These are phyloP conservation scores for Debaryomycetaceae sp. DNA, from an alignment of 1,139 yeast genomes.

Conservation along the genomic window DNA sequence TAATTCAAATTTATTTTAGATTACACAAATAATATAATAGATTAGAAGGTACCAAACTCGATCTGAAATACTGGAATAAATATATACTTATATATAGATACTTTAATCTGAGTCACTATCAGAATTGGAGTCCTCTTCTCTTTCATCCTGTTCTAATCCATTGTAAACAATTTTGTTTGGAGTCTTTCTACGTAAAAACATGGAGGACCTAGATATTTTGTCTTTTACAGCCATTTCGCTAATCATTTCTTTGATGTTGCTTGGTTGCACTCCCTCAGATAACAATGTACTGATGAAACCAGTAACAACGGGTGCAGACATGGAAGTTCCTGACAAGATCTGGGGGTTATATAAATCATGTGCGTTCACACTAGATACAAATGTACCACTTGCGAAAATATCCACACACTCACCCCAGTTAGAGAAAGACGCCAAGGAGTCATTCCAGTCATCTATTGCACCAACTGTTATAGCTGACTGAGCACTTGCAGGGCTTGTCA, in stretches of 20 bases:
- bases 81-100: background rate
- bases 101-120: conserved; percentile 9
- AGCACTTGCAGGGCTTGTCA: conserved; percentile 78
- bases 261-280: conserved; percentile 53
- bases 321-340: conserved; percentile 76
- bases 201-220: conserved; percentile 32
- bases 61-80: background rate
- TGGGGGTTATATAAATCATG: conserved; percentile 26
- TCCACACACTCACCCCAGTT: conserved; percentile 91
- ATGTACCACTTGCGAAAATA: conserved; percentile 77
- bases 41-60: no score
- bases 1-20: background rate
- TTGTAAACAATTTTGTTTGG: conserved; percentile 40
- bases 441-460: conserved; percentile 73
- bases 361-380: conserved; percentile 48
- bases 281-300: conserved; percentile 66
- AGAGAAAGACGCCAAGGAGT: conserved; percentile 67
- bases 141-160: conserved; percentile 17
- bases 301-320: conserved; percentile 80
- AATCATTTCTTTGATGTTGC: conserved; percentile 37
- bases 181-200: conserved; percentile 28
- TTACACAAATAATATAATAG: background rate
- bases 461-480: conserved; percentile 75
- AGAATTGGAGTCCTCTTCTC: conserved; percentile 8
- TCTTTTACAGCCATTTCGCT: conserved; percentile 33